Conservation (phyloP, 352 stramenopile species). For the Globisporangium spinosum region DNA sequence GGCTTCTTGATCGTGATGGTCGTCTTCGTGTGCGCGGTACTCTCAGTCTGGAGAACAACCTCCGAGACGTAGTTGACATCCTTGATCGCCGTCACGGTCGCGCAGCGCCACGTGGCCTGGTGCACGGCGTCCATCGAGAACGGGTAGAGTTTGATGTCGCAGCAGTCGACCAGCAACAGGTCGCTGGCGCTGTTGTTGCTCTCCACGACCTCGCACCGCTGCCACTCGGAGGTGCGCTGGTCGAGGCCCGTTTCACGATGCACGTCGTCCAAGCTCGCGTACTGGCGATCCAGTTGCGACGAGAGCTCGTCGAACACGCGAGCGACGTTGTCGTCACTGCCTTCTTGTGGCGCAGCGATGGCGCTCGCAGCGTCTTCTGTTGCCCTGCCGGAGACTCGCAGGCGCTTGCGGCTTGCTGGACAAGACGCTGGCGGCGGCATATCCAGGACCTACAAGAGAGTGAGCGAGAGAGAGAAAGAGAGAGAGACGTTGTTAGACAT, state of each 20-base stretch:
- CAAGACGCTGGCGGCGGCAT: not conserved
- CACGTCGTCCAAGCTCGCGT: not conserved
- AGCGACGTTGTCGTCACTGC: not conserved
- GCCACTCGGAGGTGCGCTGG: not conserved
- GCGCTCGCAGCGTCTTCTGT: not conserved
- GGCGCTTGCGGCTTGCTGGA: not conserved
- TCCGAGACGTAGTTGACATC: not conserved
- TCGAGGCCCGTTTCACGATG: not conserved
- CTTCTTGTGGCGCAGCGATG: not conserved
- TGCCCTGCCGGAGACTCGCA: not conserved
- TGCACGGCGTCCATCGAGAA: not conserved
- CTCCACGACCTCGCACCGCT: not conserved
- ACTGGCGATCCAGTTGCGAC: not conserved
- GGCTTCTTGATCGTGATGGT: constrained; percentile 3
- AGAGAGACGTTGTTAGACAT: not conserved
- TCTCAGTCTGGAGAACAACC: not conserved
- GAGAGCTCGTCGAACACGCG: not conserved
- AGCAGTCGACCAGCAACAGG: not conserved
- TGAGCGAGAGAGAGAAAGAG: not conserved
- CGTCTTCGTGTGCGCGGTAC: constrained; percentile 1
- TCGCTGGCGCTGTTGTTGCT: not conserved
- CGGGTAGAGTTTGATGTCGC: not conserved
- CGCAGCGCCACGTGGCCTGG: not conserved
- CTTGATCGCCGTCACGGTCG: not conserved
- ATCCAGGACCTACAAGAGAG: not conserved